Conservation (phyloP, 768 basidiomycete genomes). For the Trametes meyenii region DNA sequence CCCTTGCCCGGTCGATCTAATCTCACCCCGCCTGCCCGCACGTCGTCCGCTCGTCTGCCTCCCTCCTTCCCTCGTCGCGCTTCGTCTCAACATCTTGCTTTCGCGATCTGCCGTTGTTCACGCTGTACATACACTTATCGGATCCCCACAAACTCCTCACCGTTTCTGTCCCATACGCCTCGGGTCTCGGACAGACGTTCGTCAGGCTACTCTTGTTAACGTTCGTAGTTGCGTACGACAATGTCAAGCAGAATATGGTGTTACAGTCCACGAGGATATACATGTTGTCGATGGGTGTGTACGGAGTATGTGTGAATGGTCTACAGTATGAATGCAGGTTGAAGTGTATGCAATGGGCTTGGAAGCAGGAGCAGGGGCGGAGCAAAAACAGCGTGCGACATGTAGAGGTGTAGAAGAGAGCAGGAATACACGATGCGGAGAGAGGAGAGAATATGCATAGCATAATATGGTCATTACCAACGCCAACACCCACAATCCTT, state of each 20-base stretch:
- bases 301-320: not conserved
- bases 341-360: not conserved
- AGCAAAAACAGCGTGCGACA: slow-evolving; percentile 4
- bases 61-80: slow-evolving; percentile 7
- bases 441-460: slow-evolving; percentile 7
- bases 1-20: slow-evolving; percentile 4
- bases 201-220: not conserved
- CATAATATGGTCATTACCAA: not conserved
- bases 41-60: not conserved
- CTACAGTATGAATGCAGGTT: slow-evolving; percentile 11
- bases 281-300: slow-evolving; percentile 5
- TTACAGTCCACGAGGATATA: slow-evolving; percentile 14
- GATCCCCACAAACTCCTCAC: not conserved
- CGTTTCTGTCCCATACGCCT: not conserved
- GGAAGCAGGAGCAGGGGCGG: not conserved
- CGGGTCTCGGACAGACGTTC: too few relatives aligned
- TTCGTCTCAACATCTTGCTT: slow-evolving; percentile 17
- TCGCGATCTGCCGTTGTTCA: slow-evolving; percentile 22
- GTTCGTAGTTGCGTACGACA: not conserved
- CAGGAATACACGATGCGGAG: not conserved
- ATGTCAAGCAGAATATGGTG: slow-evolving; percentile 4
- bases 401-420: not conserved
- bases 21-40: not conserved
- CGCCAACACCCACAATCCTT: not conserved
- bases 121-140: slow-evolving; percentile 1